Base-by-base conservation (phyloP, 1,284 basidiomycete species). In the Rhodotorula sp. region DNA sequence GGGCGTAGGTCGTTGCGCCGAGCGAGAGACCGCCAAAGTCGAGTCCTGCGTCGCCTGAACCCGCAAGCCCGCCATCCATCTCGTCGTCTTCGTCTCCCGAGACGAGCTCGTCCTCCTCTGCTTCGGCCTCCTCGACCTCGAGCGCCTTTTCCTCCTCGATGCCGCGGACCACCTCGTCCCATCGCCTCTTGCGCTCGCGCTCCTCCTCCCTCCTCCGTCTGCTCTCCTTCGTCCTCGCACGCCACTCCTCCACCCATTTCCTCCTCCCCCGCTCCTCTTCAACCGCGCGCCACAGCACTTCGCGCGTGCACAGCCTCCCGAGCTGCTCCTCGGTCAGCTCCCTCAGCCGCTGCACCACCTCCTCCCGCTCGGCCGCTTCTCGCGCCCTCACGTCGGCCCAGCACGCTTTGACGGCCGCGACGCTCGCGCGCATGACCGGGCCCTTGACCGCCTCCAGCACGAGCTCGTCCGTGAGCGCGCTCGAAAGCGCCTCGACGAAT, bases 21-120 rank as follows among this genome's bases (percentile, higher is more conserved):
- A 66, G 44, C 25, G 50, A 59, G 19, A 72, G 21, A 13, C 56
- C 56, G 25, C 59, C 61, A 13, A 72, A 61, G 27, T 61, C 61
- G 53, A 73, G 8, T 8, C 64, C 70, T 4, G 68, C 41, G n/a
- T 69, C 70, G 10, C 17, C 56, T 46, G 23, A n/a, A 12, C 63
- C 67, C 0, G 61, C 72, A 19, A 67, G 12, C 2, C 66, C 67
- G 0, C 5, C 52, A 13, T 58, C 57, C 7, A 53, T 45, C 48
- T 46, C 62, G 9, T 67, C 58, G 19, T 27, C 54, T 25, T 19
- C 27, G 13, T 17, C 64, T 9, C 48, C 60, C 17, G 25, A 19
- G 4, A 25, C 19, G 17, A 56, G 21, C 13, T 44, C 27, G 46
- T 56, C 65, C 4, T 25, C 60, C 13, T 55, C 62, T 7, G 64